Evolutionary conservation across 2,329 filamentous ascomycete genomes (phyloP).

Genomic region (Xylariaceae sp.): DNA sequence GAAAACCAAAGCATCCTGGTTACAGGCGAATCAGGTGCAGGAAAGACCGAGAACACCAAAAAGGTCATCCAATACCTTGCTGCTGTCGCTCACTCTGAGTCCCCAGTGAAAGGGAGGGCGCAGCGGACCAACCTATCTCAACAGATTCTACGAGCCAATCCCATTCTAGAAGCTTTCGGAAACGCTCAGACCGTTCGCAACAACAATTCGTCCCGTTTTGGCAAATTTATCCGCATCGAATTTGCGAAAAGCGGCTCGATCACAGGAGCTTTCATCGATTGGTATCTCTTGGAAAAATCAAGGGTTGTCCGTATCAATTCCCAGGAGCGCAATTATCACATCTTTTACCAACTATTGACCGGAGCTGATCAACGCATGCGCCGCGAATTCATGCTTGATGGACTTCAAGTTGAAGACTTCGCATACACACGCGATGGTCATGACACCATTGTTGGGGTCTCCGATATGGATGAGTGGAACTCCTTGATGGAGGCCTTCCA

Average conservation of each 20-base stretch:
- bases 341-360: conserved; percentile 93
- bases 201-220: conserved; percentile 97
- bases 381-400: conserved; percentile 70
- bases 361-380: conserved; percentile 74
- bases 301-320: conserved; percentile 84
- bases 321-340: conserved; percentile 91
- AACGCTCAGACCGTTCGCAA: conserved; percentile 98
- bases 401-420: conserved; percentile 78
- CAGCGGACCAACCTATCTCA: conserved; percentile 84
- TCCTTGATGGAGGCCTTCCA: conserved; percentile 85
- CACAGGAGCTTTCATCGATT: conserved; percentile 93
- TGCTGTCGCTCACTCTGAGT: conserved; percentile 83
- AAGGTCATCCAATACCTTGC: conserved; percentile 99
- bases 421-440: conserved; percentile 89
- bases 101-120: conserved; percentile 57
- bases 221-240: conserved; percentile 97
- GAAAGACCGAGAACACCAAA: conserved; percentile 98
- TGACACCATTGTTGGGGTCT: conserved; percentile 85
- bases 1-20: conserved; percentile 97
- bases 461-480: conserved; percentile 87
- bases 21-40: conserved; percentile 94
- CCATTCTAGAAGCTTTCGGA: conserved; percentile 95
- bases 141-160: conserved; percentile 93
- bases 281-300: conserved; percentile 98
- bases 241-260: conserved; percentile 87